These are phyloP conservation scores for Lachancea mirantina DNA, from an alignment of 805 yeast genomes.

Conservation along the genomic window DNA sequence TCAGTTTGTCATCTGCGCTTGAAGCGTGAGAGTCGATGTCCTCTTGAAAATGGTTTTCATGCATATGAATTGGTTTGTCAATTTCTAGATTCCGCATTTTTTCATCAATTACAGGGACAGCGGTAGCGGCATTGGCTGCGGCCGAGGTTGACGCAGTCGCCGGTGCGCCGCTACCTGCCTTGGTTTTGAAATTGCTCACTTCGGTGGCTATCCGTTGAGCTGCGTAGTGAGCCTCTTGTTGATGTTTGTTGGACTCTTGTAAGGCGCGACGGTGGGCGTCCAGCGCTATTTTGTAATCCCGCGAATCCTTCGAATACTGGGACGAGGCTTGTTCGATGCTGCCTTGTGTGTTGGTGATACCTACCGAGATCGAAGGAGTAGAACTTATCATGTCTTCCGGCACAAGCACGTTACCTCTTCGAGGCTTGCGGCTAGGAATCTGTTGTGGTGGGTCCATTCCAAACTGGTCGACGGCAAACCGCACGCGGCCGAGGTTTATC, in stretches of 20 bases:
- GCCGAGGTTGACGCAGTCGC: background rate
- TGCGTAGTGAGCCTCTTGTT: conserved; percentile 65
- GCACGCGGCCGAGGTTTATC: conserved; percentile 51
- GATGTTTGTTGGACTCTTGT: conserved; percentile 62
- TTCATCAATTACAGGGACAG: conserved; percentile 13
- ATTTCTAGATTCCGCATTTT: conserved; percentile 40
- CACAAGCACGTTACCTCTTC: conserved; percentile 65
- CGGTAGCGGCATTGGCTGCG: background rate
- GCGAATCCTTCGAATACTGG: conserved; percentile 31
- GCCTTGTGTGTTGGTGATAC: conserved; percentile 47
- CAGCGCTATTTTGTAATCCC: conserved; percentile 48
- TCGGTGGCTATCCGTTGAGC: conserved; percentile 67
- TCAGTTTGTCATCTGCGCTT: conserved; percentile 25
- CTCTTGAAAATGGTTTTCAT: conserved; percentile 47
- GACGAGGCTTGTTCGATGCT: conserved; percentile 19
- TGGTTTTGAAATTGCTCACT: conserved; percentile 40
- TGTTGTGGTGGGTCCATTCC: conserved; percentile 87
- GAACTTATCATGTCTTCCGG: conserved; percentile 60
- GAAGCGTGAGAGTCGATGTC: conserved; percentile 15
- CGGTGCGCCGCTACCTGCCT: background rate
- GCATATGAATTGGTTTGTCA: conserved; percentile 64
- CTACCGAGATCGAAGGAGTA: conserved; percentile 58
- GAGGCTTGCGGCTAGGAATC: conserved; percentile 79
- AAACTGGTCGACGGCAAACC: conserved; percentile 70
- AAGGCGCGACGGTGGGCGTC: conserved; percentile 49